Percentiles rank a stretch among this genome's conserved stretches.
phyloP scores from a whole-genome alignment of 768 basidiomycete genomes.

The Mycena albidolilacea region DNA sequence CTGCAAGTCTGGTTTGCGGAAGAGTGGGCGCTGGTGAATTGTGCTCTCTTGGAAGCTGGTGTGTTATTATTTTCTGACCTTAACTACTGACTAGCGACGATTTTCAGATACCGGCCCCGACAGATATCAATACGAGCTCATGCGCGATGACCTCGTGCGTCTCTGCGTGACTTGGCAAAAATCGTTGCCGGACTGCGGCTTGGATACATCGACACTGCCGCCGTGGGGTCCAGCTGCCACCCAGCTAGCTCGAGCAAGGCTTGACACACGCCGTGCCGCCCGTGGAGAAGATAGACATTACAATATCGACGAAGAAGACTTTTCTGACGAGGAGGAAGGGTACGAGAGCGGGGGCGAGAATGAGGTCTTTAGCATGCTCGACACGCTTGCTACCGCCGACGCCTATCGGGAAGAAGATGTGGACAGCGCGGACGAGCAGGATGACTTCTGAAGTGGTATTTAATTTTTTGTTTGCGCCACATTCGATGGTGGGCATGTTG shows the following conservation, averaged over 20 bases:
- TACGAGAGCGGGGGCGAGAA: conserved; percentile 1
- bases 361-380: conserved; percentile 2
- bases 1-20: conserved; percentile 23
- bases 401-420: conserved; percentile 1
- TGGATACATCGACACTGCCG: conserved; percentile 6
- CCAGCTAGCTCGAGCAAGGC: not conserved
- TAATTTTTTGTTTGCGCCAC: no score
- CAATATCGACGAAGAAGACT: not conserved
- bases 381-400: conserved; percentile 3
- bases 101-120: not conserved
- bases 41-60: not conserved
- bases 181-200: not conserved
- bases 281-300: conserved; percentile 5
- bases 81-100: not conserved
- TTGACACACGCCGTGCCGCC: not conserved
- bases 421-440: not conserved
- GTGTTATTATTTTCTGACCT: not conserved
- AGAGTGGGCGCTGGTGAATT: conserved; percentile 3
- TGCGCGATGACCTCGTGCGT: not conserved
- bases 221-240: conserved; percentile 1
- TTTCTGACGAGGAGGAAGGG: not conserved
- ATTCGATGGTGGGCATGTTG: no score
- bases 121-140: conserved; percentile 6
- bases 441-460: not conserved
- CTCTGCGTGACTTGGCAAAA: conserved; percentile 1